A percentile compares a stretch with the other conserved stretches of the same genome.
Evolutionary conservation across 2,329 filamentous ascomycete genomes (phyloP).

Genomic region (Ilyonectria sp.): DNA sequence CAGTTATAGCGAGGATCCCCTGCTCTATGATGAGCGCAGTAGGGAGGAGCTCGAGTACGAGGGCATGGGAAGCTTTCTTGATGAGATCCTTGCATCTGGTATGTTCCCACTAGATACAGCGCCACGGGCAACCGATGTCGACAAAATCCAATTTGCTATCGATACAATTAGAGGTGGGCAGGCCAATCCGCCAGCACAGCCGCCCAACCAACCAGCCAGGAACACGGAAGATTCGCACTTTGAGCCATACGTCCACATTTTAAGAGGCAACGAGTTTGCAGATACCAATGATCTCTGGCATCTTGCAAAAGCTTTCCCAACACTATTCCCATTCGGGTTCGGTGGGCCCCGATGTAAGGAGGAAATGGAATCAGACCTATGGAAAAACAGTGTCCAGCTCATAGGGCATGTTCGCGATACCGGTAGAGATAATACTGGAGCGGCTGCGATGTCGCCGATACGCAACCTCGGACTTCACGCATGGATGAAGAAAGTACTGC

Average conservation of each 20-base stretch:
- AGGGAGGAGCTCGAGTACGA: constrained; percentile 17
- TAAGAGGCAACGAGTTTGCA: constrained; percentile 10
- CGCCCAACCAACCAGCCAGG: neutral
- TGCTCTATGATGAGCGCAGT: constrained; percentile 1
- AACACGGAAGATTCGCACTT: constrained; percentile 2
- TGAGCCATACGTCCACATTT: constrained; percentile 23
- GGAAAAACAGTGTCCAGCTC: constrained; percentile 7
- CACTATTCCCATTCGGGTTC: constrained; percentile 17
- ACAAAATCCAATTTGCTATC: constrained; percentile 21
- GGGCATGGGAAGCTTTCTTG: neutral
- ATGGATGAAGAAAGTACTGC: neutral
- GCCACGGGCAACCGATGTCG: neutral
- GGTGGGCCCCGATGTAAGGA: constrained; percentile 1
- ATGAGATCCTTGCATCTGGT: constrained; percentile 13
- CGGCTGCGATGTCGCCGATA: neutral
- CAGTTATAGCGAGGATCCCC: constrained; percentile 12
- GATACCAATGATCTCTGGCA: constrained; percentile 15
- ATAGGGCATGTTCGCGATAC: neutral
- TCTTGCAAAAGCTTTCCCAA: constrained; percentile 26
- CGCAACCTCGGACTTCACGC: constrained; percentile 15
- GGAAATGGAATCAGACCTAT: constrained; percentile 9
- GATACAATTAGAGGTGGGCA: constrained; percentile 18
- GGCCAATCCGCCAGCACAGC: constrained; percentile 1
- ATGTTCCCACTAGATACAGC: constrained; percentile 16
- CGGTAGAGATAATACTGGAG: neutral